Base-by-base conservation (phyloP, 2,329 filamentous ascomycete species). In the Thelonectria rubi region DNA sequence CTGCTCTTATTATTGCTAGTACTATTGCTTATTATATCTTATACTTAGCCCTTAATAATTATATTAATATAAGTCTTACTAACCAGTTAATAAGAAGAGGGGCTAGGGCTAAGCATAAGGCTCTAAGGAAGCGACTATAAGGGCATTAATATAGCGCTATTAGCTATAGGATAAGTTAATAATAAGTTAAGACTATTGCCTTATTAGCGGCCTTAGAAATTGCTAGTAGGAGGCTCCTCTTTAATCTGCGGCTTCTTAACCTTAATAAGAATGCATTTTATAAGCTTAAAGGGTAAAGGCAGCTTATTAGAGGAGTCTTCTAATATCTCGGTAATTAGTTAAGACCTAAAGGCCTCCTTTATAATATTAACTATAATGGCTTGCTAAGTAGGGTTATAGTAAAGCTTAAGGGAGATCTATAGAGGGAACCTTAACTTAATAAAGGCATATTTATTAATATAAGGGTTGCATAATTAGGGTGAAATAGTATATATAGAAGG, bases 381-480 rank as follows among this genome's bases (percentile, higher is more conserved):
- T 76, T 99, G 95, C 74, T 98, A 95, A 12, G 88, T 82, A 2
- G 88, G 80, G 68, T 87, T 91, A 84, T 95, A 98, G 75, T 98
- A 95, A 4, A 98, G 94, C 76, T 99, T 95, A 12, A 99, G 88
- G 1, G 95, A 98, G 64, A 99, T 88, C 81, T 94, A 97, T 15
- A 99, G 83, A 0, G 95, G 95, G 69, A 94, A 97, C 20, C 86
- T 86, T n/a, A 92, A 93, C 58, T 90, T 90, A 66, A 88, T 84
- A 73, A 99, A 99, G 2, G 95, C 95, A 74, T 97, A 97, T 75
- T 94, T n/a, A n/a, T n/a, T n/a, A n/a, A n/a, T n/a, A n/a, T n/a
- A n/a, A n/a, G n/a, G n/a, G n/a, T n/a, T n/a, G n/a, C n/a, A n/a
- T n/a, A n/a, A n/a, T n/a, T n/a, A n/a, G n/a, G n/a, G n/a, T n/a